These are phyloP conservation scores for Mycena galopus DNA, from an alignment of 768 basidiomycete species.

Conservation along the genomic window DNA sequence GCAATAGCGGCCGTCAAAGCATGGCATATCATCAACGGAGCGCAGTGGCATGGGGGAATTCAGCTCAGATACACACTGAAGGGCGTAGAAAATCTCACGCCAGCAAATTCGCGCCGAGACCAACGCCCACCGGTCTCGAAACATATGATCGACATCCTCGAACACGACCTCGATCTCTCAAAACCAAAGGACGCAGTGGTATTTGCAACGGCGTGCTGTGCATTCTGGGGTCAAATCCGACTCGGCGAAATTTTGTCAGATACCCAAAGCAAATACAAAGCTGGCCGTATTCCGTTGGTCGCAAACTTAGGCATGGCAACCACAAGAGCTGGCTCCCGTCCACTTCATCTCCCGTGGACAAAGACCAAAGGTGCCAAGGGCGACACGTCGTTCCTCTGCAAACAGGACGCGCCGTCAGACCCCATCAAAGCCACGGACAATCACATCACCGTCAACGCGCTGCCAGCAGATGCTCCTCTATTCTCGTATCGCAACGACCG, in stretches of 20 bases:
- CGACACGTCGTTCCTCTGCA: background rate
- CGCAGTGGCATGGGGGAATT: constrained; percentile 16
- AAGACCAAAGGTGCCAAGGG: background rate
- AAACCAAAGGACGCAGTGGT: constrained; percentile 43
- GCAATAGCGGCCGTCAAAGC: constrained; percentile 16
- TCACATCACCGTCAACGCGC: background rate
- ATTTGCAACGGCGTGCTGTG: constrained; percentile 25
- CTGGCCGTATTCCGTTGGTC: background rate
- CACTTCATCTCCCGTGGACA: background rate
- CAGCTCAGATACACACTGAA: constrained; percentile 19
- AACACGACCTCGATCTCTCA: no score
- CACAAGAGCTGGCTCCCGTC: background rate
- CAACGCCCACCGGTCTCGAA: no score
- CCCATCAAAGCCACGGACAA: background rate
- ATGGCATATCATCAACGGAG: constrained; percentile 35
- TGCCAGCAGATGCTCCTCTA: background rate
- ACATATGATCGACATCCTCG: no score
- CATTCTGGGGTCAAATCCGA: constrained; percentile 32
- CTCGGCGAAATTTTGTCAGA: constrained; percentile 33
- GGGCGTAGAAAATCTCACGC: constrained; percentile 24
- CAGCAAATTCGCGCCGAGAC: background rate
- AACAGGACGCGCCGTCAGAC: background rate
- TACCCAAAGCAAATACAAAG: background rate
- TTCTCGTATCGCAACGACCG: background rate
- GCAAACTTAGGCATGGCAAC: background rate